phyloP scores from a whole-genome alignment of 495 filamentous ascomycete species.

The Parathielavia hyrcaniae region DNA sequence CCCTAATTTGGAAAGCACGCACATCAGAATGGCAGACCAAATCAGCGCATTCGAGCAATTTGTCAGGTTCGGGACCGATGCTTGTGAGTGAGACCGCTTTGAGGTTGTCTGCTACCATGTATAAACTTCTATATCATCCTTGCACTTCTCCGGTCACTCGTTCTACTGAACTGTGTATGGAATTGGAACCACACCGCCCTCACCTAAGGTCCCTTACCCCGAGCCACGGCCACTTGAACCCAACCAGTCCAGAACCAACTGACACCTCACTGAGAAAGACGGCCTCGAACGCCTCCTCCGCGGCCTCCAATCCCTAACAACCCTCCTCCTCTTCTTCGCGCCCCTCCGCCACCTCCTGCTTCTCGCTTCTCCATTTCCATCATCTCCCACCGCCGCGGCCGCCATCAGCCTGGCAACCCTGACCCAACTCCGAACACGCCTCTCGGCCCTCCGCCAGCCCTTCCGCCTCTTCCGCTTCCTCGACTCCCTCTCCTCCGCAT shows the following conservation, averaged over 20 bases:
- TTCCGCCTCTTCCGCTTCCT: constrained; percentile 60
- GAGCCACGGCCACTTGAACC: not conserved
- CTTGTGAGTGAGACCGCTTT: constrained; percentile 26
- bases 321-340: constrained; percentile 19
- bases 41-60: constrained; percentile 35
- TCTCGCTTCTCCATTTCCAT: constrained; percentile 5
- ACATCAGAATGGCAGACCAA: constrained; percentile 6
- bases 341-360: not conserved
- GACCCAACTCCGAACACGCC: constrained; percentile 25
- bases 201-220: too few species aligned
- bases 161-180: too few species aligned
- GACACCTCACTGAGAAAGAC: constrained; percentile 29
- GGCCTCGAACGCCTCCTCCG: constrained; percentile 61
- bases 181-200: not conserved
- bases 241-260: not conserved
- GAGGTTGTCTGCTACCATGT: not conserved
- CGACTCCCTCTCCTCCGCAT: constrained; percentile 50
- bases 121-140: too few species aligned
- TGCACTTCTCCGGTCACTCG: not conserved
- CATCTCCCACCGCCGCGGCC: constrained; percentile 12
- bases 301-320: constrained; percentile 49
- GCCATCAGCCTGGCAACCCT: constrained; percentile 18
- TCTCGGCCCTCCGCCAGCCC: constrained; percentile 47
- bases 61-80: constrained; percentile 40
- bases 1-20: too few species aligned